Evolutionary conservation across 1,284 basidiomycete genomes (phyloP).

Genomic region (Macrocybe sp.): DNA sequence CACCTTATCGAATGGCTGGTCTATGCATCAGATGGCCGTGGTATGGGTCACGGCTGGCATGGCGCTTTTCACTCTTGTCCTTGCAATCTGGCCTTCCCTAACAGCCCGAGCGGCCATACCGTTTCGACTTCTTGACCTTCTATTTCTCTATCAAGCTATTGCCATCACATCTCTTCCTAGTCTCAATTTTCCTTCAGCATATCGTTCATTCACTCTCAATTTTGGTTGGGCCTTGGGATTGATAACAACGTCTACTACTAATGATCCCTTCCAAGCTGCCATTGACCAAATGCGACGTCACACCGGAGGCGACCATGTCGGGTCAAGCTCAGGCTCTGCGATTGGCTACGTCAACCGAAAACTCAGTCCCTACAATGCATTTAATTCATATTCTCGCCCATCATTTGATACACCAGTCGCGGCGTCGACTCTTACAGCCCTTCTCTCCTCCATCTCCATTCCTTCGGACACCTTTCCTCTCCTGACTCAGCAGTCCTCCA

Average conservation of each 20-base stretch:
- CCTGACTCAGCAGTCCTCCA: constrained; percentile 6
- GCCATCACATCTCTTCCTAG: constrained; percentile 73
- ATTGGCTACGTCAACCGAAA: constrained; percentile 75
- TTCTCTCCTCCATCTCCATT: background rate
- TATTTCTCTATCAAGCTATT: constrained; percentile 81
- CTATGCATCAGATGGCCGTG: constrained; percentile 69
- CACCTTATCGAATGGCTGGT: constrained; percentile 89
- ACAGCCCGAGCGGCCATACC: constrained; percentile 44
- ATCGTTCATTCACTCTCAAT: constrained; percentile 77
- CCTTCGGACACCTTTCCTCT: constrained; percentile 6
- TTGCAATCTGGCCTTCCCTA: constrained; percentile 64
- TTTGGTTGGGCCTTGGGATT: constrained; percentile 89
- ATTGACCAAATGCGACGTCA: constrained; percentile 79
- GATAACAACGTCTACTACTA: constrained; percentile 53
- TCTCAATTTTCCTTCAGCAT: constrained; percentile 85
- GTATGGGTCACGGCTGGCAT: constrained; percentile 76
- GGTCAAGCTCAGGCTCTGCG: constrained; percentile 49
- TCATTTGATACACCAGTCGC: background rate
- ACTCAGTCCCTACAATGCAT: constrained; percentile 71
- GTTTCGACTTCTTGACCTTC: constrained; percentile 73
- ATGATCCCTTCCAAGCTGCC: constrained; percentile 60
- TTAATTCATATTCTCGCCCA: too few species aligned
- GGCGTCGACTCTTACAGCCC: constrained; percentile 2
- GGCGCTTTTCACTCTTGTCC: constrained; percentile 62
- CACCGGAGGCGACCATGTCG: constrained; percentile 74